These are phyloP conservation scores for Hypomyces rosellus DNA, from an alignment of 2,329 filamentous ascomycete species.

Conservation along the genomic window DNA sequence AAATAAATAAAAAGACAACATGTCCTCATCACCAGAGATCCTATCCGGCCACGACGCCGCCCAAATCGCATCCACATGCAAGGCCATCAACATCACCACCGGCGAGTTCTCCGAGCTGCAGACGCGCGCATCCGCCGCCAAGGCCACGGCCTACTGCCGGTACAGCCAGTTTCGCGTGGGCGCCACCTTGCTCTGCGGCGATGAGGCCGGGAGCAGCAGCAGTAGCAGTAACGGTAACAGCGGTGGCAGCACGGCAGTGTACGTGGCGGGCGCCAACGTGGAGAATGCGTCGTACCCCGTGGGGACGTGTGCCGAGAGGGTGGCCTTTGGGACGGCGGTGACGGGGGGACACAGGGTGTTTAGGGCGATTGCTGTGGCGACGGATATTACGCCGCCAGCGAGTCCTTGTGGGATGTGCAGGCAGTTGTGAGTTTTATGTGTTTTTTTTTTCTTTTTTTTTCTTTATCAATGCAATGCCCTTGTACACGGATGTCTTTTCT, in stretches of 20 bases:
- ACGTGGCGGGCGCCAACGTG: constrained; percentile 66
- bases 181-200: constrained; percentile 59
- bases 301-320: constrained; percentile 89
- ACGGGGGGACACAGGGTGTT: constrained; percentile 52
- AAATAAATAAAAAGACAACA: background rate
- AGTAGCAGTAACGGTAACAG: too few relatives aligned
- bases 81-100: constrained; percentile 44
- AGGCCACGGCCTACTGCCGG: constrained; percentile 78
- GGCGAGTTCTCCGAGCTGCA: constrained; percentile 61
- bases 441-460: background rate
- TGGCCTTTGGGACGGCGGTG: constrained; percentile 78
- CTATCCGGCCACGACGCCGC: constrained; percentile 23
- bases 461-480: too few relatives aligned
- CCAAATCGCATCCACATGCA: constrained; percentile 22
- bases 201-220: constrained; percentile 22
- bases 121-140: constrained; percentile 60
- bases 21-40: constrained; percentile 12
- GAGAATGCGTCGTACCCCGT: constrained; percentile 93
- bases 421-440: constrained; percentile 61
- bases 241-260: background rate
- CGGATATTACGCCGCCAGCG: constrained; percentile 63
- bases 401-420: constrained; percentile 94
- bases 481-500: background rate
- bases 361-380: constrained; percentile 77
- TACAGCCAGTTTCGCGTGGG: constrained; percentile 93